A percentile compares a stretch with the other conserved stretches of the same genome.
Evolutionary conservation across 768 basidiomycete genomes (phyloP).

Genomic region (Pisolithus sp.): DNA sequence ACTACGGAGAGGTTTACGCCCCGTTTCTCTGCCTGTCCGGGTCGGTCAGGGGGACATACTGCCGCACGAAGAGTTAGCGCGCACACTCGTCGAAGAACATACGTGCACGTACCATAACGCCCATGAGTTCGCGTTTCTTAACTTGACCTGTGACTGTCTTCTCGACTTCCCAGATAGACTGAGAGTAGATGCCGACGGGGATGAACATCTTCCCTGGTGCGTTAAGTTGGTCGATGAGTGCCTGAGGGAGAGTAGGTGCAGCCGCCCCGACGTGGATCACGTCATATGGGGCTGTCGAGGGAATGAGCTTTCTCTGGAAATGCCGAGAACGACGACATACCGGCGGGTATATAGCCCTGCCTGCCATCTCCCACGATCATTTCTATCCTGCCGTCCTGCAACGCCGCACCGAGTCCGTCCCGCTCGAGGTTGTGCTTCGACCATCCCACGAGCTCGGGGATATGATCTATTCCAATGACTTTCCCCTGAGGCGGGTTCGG

Average conservation of each 20-base stretch:
- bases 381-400: conserved; percentile 51
- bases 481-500: conserved; percentile 39
- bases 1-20: background rate
- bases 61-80: conserved; percentile 10
- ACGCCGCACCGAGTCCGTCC: conserved; percentile 53
- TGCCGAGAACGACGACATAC: background rate
- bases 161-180: conserved; percentile 71
- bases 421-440: conserved; percentile 58
- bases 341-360: conserved; percentile 37
- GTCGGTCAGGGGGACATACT: conserved; percentile 74
- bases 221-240: conserved; percentile 74
- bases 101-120: conserved; percentile 58
- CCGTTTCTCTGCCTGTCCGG: conserved; percentile 35
- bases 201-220: conserved; percentile 84
- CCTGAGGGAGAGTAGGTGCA: conserved; percentile 62
- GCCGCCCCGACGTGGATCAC: conserved; percentile 95
- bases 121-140: conserved; percentile 61
- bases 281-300: conserved; percentile 54
- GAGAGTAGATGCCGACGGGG: conserved; percentile 63
- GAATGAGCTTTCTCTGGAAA: background rate
- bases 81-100: conserved; percentile 3
- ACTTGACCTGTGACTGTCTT: conserved; percentile 69
- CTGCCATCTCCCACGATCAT: conserved; percentile 78
- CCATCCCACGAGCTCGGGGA: conserved; percentile 69
- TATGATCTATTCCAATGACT: conserved; percentile 89